A percentile compares a stretch with the other conserved stretches of the same genome.
These are phyloP conservation scores for Diplodia sapinea DNA, from an alignment of 2,329 filamentous ascomycete species.

Conservation along the genomic window DNA sequence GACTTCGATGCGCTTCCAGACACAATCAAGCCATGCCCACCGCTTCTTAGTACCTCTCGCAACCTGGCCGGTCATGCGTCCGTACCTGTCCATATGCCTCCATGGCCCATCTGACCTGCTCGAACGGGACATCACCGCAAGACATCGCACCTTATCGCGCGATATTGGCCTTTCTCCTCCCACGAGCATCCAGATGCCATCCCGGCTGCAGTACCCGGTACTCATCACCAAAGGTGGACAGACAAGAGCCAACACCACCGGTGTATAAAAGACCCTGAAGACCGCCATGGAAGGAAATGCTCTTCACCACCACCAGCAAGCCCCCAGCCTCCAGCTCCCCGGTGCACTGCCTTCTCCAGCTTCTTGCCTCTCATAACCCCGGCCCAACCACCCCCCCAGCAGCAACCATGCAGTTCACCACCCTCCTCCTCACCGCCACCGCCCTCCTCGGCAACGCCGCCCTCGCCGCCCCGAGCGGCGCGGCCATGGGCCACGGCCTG, in stretches of 20 bases:
- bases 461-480: conserved; percentile 53
- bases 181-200: background rate
- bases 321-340: background rate
- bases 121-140: background rate
- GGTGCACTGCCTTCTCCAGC: no score
- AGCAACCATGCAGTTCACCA: conserved; percentile 41
- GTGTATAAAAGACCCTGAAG: conserved; percentile 1
- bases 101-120: conserved; percentile 4
- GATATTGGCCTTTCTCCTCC: background rate
- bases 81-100: background rate
- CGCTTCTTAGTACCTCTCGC: background rate
- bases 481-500: conserved; percentile 37
- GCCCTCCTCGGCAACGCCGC: conserved; percentile 51
- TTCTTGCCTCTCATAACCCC: background rate
- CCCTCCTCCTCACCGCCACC: conserved; percentile 46
- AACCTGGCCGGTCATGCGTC: conserved; percentile 3
- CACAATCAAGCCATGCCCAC: background rate
- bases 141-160: conserved; percentile 21
- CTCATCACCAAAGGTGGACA: background rate
- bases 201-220: background rate
- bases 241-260: background rate
- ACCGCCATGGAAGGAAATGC: background rate
- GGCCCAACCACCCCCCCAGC: background rate
- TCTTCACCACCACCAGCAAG: conserved; percentile 5
- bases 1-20: background rate